These are phyloP conservation scores for Stagonosporopsis vannaccii DNA, from an alignment of 2,329 filamentous ascomycete species.

Conservation along the genomic window DNA sequence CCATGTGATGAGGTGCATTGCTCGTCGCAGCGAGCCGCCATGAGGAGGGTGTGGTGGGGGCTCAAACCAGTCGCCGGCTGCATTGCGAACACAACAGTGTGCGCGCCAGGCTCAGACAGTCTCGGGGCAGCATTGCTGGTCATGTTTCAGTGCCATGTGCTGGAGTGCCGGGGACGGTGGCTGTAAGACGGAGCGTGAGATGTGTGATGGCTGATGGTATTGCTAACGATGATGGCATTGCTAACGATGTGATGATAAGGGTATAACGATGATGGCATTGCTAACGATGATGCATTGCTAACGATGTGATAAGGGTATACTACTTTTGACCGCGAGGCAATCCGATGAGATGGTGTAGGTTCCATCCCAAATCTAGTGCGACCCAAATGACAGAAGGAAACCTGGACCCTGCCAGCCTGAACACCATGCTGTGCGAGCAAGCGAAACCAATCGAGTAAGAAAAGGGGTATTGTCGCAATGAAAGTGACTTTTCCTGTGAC, in stretches of 20 bases:
- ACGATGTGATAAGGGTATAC: slow-evolving; percentile 9
- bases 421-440: slow-evolving; percentile 26
- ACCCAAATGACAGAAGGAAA: slow-evolving; percentile 27
- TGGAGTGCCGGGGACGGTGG: neutral
- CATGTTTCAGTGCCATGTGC: slow-evolving; percentile 14
- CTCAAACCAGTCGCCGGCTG: neutral
- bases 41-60: slow-evolving; percentile 12
- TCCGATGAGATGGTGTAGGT: slow-evolving; percentile 6
- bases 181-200: no score
- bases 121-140: slow-evolving; percentile 1
- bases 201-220: slow-evolving; percentile 6
- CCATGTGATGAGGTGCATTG: slow-evolving; percentile 18
- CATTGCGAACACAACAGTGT: slow-evolving; percentile 1
- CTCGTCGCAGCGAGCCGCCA: slow-evolving; percentile 6
- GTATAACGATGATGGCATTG: slow-evolving; percentile 10
- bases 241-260: no score
- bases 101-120: slow-evolving; percentile 1
- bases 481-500: slow-evolving; percentile 49
- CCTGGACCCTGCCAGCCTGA: slow-evolving; percentile 37
- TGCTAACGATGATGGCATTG: slow-evolving; percentile 15
- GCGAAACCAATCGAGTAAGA: slow-evolving; percentile 26
- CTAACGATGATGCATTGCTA: slow-evolving; percentile 3
- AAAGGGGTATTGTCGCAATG: slow-evolving; percentile 46
- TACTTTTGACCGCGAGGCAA: slow-evolving; percentile 27
- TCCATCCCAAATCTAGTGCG: slow-evolving; percentile 16